phyloP scores from a whole-genome alignment of 768 basidiomycete genomes.

The Pleurotus eryngii region DNA sequence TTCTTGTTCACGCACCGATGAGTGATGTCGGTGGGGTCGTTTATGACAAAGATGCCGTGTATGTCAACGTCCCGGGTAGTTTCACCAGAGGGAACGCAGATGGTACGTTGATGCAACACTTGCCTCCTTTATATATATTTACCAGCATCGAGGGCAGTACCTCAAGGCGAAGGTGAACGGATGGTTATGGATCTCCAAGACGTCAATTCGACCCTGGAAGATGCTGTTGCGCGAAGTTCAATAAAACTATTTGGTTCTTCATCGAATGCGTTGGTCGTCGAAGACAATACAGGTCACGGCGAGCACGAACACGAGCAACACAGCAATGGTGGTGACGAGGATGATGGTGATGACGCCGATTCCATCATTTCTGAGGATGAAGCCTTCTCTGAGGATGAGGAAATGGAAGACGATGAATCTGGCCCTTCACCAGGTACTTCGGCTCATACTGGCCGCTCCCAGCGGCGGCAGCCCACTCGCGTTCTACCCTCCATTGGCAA shows the following conservation, averaged over 20 bases:
- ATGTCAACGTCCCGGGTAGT: slow-evolving; percentile 94
- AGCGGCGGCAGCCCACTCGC: slow-evolving; percentile 42
- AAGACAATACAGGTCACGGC: slow-evolving; percentile 27
- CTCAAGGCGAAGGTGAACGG: slow-evolving; percentile 90
- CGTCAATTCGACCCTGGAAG: slow-evolving; percentile 75
- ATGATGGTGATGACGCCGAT: slow-evolving; percentile 30
- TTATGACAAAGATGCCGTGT: slow-evolving; percentile 98
- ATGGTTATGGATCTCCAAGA: slow-evolving; percentile 99
- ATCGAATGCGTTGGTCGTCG: slow-evolving; percentile 58
- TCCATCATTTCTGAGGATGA: slow-evolving; percentile 22
- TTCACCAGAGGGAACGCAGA: slow-evolving; percentile 78
- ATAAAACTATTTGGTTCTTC: slow-evolving; percentile 86
- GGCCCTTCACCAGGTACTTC: slow-evolving; percentile 13
- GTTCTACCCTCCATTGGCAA: slow-evolving; percentile 33
- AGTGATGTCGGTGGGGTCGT: slow-evolving; percentile 95
- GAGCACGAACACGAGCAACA: slow-evolving; percentile 25
- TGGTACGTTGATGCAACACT: slow-evolving; percentile 35
- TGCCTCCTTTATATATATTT: background rate
- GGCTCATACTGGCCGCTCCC: slow-evolving; percentile 49
- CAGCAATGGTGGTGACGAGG: slow-evolving; percentile 29
- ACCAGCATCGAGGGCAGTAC: slow-evolving; percentile 36
- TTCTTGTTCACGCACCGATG: slow-evolving; percentile 96
- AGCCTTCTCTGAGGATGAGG: slow-evolving; percentile 9
- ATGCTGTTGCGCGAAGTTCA: slow-evolving; percentile 73
- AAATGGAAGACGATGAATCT: slow-evolving; percentile 20